Percentiles rank a stretch among this genome's conserved stretches.
These are phyloP conservation scores for Boletus bicolor DNA, from an alignment of 768 basidiomycete genomes.

Conservation along the genomic window DNA sequence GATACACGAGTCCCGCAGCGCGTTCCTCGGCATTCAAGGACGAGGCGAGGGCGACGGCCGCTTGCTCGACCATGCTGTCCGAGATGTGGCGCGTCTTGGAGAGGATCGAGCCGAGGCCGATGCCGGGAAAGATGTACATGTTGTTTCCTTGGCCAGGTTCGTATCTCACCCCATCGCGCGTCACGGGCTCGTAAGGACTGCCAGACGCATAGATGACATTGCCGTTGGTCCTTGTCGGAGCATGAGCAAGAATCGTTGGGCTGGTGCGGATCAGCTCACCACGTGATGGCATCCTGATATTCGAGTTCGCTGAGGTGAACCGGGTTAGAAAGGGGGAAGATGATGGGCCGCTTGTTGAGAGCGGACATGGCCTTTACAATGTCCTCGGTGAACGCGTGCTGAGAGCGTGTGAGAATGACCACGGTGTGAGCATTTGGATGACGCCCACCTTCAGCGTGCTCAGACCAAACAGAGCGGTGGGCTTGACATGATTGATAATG, in stretches of 20 bases:
- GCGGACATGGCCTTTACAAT: constrained; percentile 62
- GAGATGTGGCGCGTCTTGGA: constrained; percentile 58
- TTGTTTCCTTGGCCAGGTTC: constrained; percentile 81
- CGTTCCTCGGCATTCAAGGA: constrained; percentile 56
- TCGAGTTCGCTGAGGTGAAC: constrained; percentile 58
- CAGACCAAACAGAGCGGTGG: constrained; percentile 74
- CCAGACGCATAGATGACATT: constrained; percentile 70
- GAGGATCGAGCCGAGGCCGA: constrained; percentile 63
- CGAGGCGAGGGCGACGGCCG: constrained; percentile 57
- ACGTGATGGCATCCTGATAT: constrained; percentile 56
- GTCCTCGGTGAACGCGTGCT: constrained; percentile 60
- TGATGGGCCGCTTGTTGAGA: constrained; percentile 67
- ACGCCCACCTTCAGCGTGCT: constrained; percentile 46
- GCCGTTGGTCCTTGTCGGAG: constrained; percentile 52
- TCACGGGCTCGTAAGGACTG: constrained; percentile 58
- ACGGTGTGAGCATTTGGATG: background rate
- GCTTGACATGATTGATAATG: constrained; percentile 68
- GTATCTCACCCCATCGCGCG: constrained; percentile 43
- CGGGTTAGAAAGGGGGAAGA: constrained; percentile 81
- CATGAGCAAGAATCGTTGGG: background rate
- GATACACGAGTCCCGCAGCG: constrained; percentile 58
- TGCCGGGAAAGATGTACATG: constrained; percentile 65
- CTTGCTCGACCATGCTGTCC: constrained; percentile 66
- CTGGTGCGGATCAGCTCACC: constrained; percentile 32
- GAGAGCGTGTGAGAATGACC: background rate